phyloP scores from a whole-genome alignment of 768 basidiomycete species.

The Hericium alpestre region DNA sequence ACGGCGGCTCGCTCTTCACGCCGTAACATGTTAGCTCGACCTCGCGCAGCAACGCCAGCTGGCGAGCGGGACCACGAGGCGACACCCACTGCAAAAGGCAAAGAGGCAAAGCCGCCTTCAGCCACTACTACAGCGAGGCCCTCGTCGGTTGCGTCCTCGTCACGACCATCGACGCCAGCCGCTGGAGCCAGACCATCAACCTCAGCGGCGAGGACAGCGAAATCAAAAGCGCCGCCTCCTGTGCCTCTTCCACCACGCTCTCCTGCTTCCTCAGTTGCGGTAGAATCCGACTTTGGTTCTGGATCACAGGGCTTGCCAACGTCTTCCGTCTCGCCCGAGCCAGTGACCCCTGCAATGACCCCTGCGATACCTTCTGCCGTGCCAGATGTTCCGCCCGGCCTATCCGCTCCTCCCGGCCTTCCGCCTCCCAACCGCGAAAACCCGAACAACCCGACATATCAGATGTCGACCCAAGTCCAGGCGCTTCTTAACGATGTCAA shows the following conservation, averaged over 20 bases:
- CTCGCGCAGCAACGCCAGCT: slow-evolving; percentile 35
- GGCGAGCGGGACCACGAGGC: slow-evolving; percentile 8
- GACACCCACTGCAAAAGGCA: slow-evolving; percentile 6
- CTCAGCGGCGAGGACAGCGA: not conserved
- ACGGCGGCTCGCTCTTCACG: slow-evolving; percentile 12
- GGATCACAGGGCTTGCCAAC: slow-evolving; percentile 14
- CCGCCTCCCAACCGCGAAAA: slow-evolving; percentile 34
- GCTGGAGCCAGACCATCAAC: slow-evolving; percentile 1
- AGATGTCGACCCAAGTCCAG: slow-evolving; percentile 79
- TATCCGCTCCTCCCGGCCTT: slow-evolving; percentile 43
- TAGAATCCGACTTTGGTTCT: slow-evolving; percentile 17
- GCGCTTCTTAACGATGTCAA: slow-evolving; percentile 79
- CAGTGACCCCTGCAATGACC: slow-evolving; percentile 35
- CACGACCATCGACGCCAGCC: slow-evolving; percentile 51
- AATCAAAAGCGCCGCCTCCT: slow-evolving; percentile 6
- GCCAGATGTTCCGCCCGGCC: slow-evolving; percentile 48
- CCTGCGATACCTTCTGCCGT: slow-evolving; percentile 42
- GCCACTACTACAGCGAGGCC: slow-evolving; percentile 20
- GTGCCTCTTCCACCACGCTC: slow-evolving; percentile 13
- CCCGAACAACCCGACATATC: slow-evolving; percentile 43
- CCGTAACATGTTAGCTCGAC: slow-evolving; percentile 13
- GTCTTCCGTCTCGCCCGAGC: slow-evolving; percentile 23
- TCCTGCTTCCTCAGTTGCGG: slow-evolving; percentile 16
- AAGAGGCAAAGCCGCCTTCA: slow-evolving; percentile 33
- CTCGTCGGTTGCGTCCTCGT: slow-evolving; percentile 37